Percentiles rank a stretch among this genome's conserved stretches.
Evolutionary conservation across 306 rosid genomes (phyloP).

Genomic region (Castanea crenata): DNA sequence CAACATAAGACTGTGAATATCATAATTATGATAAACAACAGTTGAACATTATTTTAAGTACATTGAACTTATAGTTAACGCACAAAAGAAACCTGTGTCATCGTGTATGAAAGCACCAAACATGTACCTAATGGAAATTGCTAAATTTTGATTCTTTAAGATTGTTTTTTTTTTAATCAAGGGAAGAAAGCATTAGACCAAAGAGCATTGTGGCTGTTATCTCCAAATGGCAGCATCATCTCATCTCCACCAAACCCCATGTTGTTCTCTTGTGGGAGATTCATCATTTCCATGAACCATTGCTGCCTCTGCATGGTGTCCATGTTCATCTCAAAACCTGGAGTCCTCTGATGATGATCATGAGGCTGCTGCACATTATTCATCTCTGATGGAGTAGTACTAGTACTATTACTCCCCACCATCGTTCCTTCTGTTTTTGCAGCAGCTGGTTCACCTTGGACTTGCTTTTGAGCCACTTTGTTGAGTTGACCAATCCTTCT

Average conservation of each 20-base stretch:
- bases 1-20: background rate
- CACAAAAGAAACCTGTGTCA: too few relatives aligned
- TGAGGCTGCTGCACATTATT: background rate
- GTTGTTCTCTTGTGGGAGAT: background rate
- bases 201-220: constrained; percentile 4
- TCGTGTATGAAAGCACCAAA: too few relatives aligned
- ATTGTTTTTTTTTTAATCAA: background rate
- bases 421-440: background rate
- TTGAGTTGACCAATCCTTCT: constrained; percentile 2
- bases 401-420: background rate
- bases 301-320: constrained; percentile 10
- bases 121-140: background rate
- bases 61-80: too few relatives aligned
- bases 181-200: constrained; percentile 25
- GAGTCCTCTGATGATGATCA: background rate
- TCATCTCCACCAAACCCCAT: constrained; percentile 24
- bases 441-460: background rate
- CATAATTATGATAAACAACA: background rate
- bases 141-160: background rate
- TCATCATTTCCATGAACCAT: constrained; percentile 19
- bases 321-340: background rate
- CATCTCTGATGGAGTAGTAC: too few relatives aligned
- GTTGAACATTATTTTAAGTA: background rate
- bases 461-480: background rate
- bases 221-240: constrained; percentile 8